A percentile compares a stretch with the other conserved stretches of the same genome.
phyloP scores from a whole-genome alignment of 116 monocot species.

The Dioscorea cayenensis region DNA sequence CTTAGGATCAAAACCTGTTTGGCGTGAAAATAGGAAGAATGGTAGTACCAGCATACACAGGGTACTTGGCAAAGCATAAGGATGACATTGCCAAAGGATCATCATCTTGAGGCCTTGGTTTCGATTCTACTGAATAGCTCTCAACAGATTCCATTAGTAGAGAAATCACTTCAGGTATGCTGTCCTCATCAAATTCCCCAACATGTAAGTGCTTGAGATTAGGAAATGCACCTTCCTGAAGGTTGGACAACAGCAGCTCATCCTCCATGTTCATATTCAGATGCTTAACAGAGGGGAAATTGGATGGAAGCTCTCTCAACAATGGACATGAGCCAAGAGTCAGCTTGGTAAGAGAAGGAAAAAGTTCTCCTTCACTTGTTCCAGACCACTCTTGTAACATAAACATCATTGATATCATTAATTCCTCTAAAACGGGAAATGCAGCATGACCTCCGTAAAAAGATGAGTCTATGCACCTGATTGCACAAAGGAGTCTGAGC shows the following conservation, averaged over 20 bases:
- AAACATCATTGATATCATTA: slow-evolving; percentile 2
- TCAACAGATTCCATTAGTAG: neutral
- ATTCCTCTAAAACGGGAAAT: slow-evolving; percentile 14
- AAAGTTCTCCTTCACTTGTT: neutral
- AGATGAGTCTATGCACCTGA: slow-evolving; percentile 12
- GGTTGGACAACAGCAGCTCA: slow-evolving; percentile 12
- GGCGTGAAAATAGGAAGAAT: no score
- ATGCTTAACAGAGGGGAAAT: slow-evolving; percentile 7
- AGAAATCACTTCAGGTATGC: slow-evolving; percentile 6
- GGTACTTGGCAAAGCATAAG: no score
- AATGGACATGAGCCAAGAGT: slow-evolving; percentile 7
- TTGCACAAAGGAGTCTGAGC: neutral
- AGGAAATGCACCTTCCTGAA: slow-evolving; percentile 20
- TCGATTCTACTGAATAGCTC: neutral
- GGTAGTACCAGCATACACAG: no score
- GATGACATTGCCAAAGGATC: neutral
- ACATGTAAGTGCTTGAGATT: slow-evolving; percentile 15
- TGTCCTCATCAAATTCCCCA: neutral
- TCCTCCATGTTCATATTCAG: slow-evolving; percentile 18
- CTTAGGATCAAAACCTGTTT: no score
- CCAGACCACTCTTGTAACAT: slow-evolving; percentile 19
- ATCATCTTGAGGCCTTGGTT: neutral
- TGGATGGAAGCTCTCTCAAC: slow-evolving; percentile 13
- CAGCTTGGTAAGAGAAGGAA: slow-evolving; percentile 13
- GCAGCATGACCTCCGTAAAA: slow-evolving; percentile 15